These are phyloP conservation scores for Sarocladiaceae sp. DNA, from an alignment of 2,329 filamentous ascomycete species.

Conservation along the genomic window DNA sequence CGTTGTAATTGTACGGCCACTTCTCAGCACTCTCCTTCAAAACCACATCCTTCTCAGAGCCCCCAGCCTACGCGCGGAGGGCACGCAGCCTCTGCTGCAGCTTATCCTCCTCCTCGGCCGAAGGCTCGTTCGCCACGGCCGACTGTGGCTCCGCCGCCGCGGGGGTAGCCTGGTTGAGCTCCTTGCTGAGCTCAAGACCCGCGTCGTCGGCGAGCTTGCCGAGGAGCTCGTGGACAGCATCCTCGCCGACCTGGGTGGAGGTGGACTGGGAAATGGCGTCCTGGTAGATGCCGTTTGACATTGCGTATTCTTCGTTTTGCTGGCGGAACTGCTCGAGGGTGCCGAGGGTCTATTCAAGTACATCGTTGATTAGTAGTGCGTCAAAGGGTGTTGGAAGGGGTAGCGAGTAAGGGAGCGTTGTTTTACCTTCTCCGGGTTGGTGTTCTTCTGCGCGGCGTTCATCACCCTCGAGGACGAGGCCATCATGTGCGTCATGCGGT, in stretches of 20 bases:
- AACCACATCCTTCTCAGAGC: slow-evolving; percentile 9
- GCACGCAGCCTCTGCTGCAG: slow-evolving; percentile 56
- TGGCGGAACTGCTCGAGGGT: slow-evolving; percentile 56
- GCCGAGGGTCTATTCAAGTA: slow-evolving; percentile 40
- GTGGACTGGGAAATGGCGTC: slow-evolving; percentile 78
- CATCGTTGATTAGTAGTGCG: background rate
- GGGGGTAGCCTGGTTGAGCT: slow-evolving; percentile 56
- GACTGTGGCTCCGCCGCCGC: slow-evolving; percentile 51
- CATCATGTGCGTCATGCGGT: slow-evolving; percentile 60
- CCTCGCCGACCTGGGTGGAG: slow-evolving; percentile 64
- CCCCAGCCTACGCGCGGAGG: slow-evolving; percentile 37
- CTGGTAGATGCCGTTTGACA: slow-evolving; percentile 71
- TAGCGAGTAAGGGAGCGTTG: background rate
- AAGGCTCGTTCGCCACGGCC: slow-evolving; percentile 56
- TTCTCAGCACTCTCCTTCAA: no score
- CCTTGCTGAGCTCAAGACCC: slow-evolving; percentile 72
- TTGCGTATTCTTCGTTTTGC: slow-evolving; percentile 59
- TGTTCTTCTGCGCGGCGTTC: slow-evolving; percentile 50
- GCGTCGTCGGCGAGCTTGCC: slow-evolving; percentile 83
- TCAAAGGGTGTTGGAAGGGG: background rate
- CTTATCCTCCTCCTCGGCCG: slow-evolving; percentile 72
- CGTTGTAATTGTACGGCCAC: no score
- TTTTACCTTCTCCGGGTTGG: slow-evolving; percentile 50
- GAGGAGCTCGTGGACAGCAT: slow-evolving; percentile 81
- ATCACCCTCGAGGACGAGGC: slow-evolving; percentile 52